A percentile compares a stretch with the other conserved stretches of the same genome.
Evolutionary conservation across 2,329 filamentous ascomycete species (phyloP).

Genomic region (Acarospora socialis): DNA sequence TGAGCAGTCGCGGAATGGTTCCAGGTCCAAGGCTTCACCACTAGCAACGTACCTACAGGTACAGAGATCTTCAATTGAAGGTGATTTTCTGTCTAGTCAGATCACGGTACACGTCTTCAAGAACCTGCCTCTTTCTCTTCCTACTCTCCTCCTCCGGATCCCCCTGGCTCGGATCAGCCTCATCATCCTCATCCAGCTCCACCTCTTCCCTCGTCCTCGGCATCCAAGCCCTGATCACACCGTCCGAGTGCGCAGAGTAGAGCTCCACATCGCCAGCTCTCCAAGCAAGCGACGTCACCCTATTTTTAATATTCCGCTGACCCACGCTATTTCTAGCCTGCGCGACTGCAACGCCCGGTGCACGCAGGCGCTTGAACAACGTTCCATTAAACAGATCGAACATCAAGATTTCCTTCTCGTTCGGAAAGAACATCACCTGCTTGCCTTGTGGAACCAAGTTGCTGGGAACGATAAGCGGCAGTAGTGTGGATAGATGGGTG

Average conservation of each 20-base stretch:
- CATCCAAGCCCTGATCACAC: conserved; percentile 67
- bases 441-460: conserved; percentile 40
- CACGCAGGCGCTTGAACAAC: conserved; percentile 55
- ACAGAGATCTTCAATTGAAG: conserved; percentile 30
- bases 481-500: conserved; percentile 44
- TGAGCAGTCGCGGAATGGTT: too few species aligned
- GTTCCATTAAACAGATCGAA: conserved; percentile 68
- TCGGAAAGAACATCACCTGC: conserved; percentile 67
- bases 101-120: conserved; percentile 67
- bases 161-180: conserved; percentile 22
- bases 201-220: conserved; percentile 29
- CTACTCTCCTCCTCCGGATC: conserved; percentile 36
- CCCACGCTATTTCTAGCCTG: conserved; percentile 30
- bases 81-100: conserved; percentile 60
- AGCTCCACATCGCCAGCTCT: conserved; percentile 54
- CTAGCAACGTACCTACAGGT: background rate
- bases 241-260: conserved; percentile 73
- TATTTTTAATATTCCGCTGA: conserved; percentile 33
- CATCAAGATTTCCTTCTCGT: conserved; percentile 63
- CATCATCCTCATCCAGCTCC: conserved; percentile 23
- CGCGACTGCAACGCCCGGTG: conserved; percentile 39
- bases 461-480: conserved; percentile 49
- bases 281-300: conserved; percentile 67
- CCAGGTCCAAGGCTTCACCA: background rate
- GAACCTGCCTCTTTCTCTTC: conserved; percentile 59